These are phyloP conservation scores for Tripterygium wilfordii DNA, from an alignment of 177 flowering plant species.

Conservation along the genomic window DNA sequence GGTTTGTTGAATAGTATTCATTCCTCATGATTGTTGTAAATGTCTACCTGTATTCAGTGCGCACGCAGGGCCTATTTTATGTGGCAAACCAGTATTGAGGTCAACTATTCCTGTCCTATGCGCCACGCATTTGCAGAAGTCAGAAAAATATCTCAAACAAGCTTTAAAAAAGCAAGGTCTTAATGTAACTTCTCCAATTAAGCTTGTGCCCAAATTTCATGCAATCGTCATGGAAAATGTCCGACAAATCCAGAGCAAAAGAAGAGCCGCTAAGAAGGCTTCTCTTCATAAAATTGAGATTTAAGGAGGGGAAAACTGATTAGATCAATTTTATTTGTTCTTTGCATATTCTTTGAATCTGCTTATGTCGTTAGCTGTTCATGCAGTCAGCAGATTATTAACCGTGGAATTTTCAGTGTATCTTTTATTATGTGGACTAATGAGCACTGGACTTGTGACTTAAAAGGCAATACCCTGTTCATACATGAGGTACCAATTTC, in stretches of 20 bases:
- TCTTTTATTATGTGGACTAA: not conserved
- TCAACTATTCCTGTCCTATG: constrained; percentile 64
- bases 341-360: not conserved
- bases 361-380: not conserved
- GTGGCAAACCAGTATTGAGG: constrained; percentile 70
- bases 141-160: constrained; percentile 48
- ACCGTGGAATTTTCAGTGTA: too few species aligned
- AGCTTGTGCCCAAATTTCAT: constrained; percentile 71
- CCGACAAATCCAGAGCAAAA: constrained; percentile 57
- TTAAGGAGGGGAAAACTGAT: constrained; percentile 24
- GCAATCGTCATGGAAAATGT: constrained; percentile 67
- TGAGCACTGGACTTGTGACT: constrained; percentile 1
- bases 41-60: constrained; percentile 41
- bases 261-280: constrained; percentile 40
- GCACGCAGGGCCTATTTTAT: constrained; percentile 49
- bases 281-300: constrained; percentile 8
- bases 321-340: constrained; percentile 3
- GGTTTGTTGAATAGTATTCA: too few species aligned
- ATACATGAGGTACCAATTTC: constrained; percentile 1
- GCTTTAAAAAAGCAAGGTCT: constrained; percentile 82
- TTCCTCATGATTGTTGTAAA: too few species aligned
- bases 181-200: constrained; percentile 52
- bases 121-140: constrained; percentile 50
- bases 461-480: constrained; percentile 1
- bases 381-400: not conserved